Evolutionary conservation across 2,329 filamentous ascomycete genomes (phyloP), one percentile per base, ranked within the genome.

Genomic region (Mollisiaceae sp.): DNA sequence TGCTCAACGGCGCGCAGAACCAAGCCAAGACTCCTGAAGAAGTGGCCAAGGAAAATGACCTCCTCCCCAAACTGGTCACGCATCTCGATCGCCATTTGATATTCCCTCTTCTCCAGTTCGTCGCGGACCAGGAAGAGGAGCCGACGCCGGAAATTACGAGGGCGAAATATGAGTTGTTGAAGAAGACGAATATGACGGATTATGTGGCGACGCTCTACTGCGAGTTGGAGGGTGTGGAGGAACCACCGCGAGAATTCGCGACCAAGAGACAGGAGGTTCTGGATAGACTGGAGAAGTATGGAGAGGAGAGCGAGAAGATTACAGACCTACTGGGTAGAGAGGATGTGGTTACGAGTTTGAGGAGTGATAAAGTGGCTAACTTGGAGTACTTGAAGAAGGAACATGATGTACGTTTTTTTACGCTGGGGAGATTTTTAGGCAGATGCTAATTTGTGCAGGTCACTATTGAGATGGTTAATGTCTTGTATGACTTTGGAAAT

Each of bases 181-280:
- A 97, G 83, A 90, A 93, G 79, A 98, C 95, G 76, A 97, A 98
- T 85, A 99, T 99, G 95, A 95, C 91, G 75, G 95, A 99, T 81
- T 99, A 97, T 79, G 92, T 98, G 62, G 94, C 94, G 76, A 91
- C 90, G 76, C 83, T 99, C 72, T 93, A 97, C 85, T 91, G 91
- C 78, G 91, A 97, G 76, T 88, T 99, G 72, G 89, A 98, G 82
- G 86, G 89, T 74, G 87, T 93, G 70, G 85, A 91, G 67, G 86
- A 92, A 68, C 83, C 91, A 62, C 94, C 95, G 59, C 86, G 90
- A 69, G 93, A 97, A 80, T 98, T 94, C 79, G 87, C 89, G 74
- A 89, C 91, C 79, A 96, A 95, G 89, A 87, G 93, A 76, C 91
- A 97, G 79, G 90, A 94, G 77, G 94, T 98, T 68, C 82, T 98